Base-by-base conservation (phyloP, 768 basidiomycete genomes). In the Trametopsis cervina region DNA sequence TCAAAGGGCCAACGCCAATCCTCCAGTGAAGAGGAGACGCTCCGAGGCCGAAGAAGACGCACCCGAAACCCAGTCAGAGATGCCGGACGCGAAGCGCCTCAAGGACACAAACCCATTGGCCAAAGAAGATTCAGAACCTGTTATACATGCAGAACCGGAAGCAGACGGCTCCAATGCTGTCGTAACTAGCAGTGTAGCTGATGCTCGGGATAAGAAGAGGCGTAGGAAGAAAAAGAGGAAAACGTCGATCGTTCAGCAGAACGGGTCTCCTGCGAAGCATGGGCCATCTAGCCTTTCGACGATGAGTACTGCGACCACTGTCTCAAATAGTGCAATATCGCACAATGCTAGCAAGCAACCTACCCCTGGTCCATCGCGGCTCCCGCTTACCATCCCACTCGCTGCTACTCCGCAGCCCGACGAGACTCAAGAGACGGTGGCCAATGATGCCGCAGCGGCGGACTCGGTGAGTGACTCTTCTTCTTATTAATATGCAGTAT, bases 201-300 rank as follows among this genome's bases (percentile, higher is more conserved):
- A 50, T 17, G 52, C 43, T 24, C 46, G 44, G 21, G 59, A 60
- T 25, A 61, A 56, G 53, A 66, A 57, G 57, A 61, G 49, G 43
- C 45, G 57, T 29, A 57, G 52, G 18, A 58, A 57, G 56, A 61
- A 53, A 52, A 64, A 59, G 50, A 55, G 51, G 25, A 63, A 62
- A 40, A 35, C 50, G 12, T 53, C 63, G 20, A 40, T 63, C 10
- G 52, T 60, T 5, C 42, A 47, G 36, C 40, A 43, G 17, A 13
- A 25, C 9, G 43, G 15, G 9, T 33, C 29, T 33, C 29, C 15
- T 15, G 29, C 7, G 15, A 33, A 33, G 29, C 29, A 7, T 15
- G 29, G 9, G 29, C 15, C 29, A 15, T 33, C 29, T 4, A 40
- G 40, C 2, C 7, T n/a, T 39, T 17, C 13, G 48, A 42, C 5